These are phyloP conservation scores for Xylaria sp. DNA, from an alignment of 2,329 filamentous ascomycete genomes.

Conservation along the genomic window DNA sequence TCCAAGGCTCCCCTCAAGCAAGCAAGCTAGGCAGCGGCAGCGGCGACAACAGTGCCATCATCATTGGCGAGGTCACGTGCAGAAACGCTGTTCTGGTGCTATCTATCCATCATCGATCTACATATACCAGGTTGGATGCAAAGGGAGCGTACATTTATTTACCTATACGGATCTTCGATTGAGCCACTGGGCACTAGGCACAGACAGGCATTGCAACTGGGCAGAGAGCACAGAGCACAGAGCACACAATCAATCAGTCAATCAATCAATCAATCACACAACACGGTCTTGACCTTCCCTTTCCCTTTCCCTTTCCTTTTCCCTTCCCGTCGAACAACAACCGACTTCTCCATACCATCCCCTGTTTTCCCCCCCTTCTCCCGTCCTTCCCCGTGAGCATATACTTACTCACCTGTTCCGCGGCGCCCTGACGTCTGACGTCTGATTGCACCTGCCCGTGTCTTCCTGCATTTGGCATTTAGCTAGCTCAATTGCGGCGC, in stretches of 20 bases:
- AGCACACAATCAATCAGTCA: background rate
- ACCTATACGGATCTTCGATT: slow-evolving; percentile 8
- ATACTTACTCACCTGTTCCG: background rate
- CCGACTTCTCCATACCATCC: background rate
- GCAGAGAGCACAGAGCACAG: background rate
- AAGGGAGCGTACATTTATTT: background rate
- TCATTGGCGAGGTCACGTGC: slow-evolving; percentile 35
- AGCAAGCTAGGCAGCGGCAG: background rate
- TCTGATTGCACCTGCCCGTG: slow-evolving; percentile 21
- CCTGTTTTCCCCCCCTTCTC: background rate
- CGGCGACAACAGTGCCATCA: slow-evolving; percentile 7
- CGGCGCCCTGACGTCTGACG: slow-evolving; percentile 4
- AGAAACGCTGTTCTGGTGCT: slow-evolving; percentile 7
- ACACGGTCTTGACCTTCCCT: too few relatives aligned
- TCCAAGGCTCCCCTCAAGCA: slow-evolving; percentile 3
- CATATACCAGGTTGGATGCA: too few relatives aligned
- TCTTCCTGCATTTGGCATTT: slow-evolving; percentile 6
- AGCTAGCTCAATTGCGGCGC: slow-evolving; percentile 26
- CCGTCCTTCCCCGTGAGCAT: background rate
- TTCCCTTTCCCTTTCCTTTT: background rate
- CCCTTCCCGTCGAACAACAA: slow-evolving; percentile 21
- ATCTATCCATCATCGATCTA: background rate
- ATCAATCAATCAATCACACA: background rate
- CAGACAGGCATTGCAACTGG: background rate
- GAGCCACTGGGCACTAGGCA: slow-evolving; percentile 7